Base-by-base conservation (phyloP, 1,284 basidiomycete species). In the Athelia psychrophila region DNA sequence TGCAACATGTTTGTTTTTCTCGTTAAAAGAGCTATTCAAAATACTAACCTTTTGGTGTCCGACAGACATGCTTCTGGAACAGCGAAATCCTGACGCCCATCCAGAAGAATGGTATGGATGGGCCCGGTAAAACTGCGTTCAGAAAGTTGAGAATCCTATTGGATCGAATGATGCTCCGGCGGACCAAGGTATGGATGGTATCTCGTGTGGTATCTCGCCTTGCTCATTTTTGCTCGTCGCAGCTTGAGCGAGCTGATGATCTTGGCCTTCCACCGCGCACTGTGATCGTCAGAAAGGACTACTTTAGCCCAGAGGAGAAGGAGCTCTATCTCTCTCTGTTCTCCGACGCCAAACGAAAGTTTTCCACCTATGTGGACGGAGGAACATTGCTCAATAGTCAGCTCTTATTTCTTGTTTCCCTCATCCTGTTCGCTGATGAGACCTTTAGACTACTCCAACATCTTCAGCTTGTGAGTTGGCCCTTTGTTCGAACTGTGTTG, bases 251-350 rank as follows among this genome's bases (percentile, higher is more conserved):
- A 48, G 96, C 96, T 1, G 97, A 99, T 64, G 97, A 99, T 67
- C 84, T 99, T 47, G 97, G 95, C 4, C 74, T 99, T n/a, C 97
- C 97, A 2, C 97, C 97, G 3, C 83, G 97, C 36, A 95, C 88
- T 0, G 91, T 99, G 42, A 79, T 92, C 50, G 88, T 99, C 55
- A 84, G 94, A 36, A 79, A 87, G 49, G 96, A 99, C 68, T 90
- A 89, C 68, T 99, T 99, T 76, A 97, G 93, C 57, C 91, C 93
- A 0, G 93, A 97, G 66, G 95, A 98, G 72, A 97, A 95, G 68
- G 96, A 99, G 63, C 74, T 99, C 12, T 99, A 99, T 70, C 79
- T 88, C 49, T 94, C 91, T 3, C 73, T 99, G 30, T 99, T 96
- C 75, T 88, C 90, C 3, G 93, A 95, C 60, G 95, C 94, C 9